A percentile compares a stretch with the other conserved stretches of the same genome.
phyloP scores from a whole-genome alignment of 306 rosid genomes.

The Vigna mungo region DNA sequence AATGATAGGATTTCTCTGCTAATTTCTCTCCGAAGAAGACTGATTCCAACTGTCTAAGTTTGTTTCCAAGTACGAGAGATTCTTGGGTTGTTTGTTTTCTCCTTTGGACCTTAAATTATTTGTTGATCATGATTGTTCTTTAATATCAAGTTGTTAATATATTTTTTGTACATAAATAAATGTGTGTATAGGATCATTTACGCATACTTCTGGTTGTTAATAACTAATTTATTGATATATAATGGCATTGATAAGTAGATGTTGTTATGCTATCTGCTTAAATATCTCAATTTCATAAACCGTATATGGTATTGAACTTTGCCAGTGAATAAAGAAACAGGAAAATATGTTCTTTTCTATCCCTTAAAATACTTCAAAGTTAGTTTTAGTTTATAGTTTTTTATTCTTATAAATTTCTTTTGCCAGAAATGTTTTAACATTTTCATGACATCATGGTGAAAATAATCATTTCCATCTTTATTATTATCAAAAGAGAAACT shows the following conservation, averaged over 20 bases:
- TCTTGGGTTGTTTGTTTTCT: conserved; percentile 47
- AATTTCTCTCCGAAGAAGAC: conserved; percentile 40
- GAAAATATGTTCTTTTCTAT: too few species aligned
- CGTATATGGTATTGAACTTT: neutral
- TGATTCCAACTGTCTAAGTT: conserved; percentile 38
- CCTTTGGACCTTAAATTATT: conserved; percentile 35
- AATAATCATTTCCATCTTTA: too few species aligned
- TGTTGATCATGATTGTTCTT: conserved; percentile 37
- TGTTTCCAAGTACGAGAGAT: conserved; percentile 41
- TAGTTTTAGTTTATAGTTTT: too few species aligned
- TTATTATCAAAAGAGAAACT: too few species aligned
- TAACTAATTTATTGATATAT: conserved; percentile 15
- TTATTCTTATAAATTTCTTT: too few species aligned
- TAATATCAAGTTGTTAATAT: conserved; percentile 30
- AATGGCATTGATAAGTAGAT: conserved; percentile 18
- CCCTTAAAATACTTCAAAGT: too few species aligned
- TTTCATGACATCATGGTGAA: too few species aligned
- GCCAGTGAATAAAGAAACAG: neutral
- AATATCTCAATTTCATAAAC: conserved; percentile 10
- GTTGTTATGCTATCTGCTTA: conserved; percentile 6
- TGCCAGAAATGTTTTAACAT: too few species aligned
- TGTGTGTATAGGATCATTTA: conserved; percentile 33
- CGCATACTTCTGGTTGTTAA: conserved; percentile 29
- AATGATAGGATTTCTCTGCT: conserved; percentile 43
- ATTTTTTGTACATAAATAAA: conserved; percentile 48